phyloP scores from a whole-genome alignment of 2,329 filamentous ascomycete genomes.

The Westerdykella ornata region DNA sequence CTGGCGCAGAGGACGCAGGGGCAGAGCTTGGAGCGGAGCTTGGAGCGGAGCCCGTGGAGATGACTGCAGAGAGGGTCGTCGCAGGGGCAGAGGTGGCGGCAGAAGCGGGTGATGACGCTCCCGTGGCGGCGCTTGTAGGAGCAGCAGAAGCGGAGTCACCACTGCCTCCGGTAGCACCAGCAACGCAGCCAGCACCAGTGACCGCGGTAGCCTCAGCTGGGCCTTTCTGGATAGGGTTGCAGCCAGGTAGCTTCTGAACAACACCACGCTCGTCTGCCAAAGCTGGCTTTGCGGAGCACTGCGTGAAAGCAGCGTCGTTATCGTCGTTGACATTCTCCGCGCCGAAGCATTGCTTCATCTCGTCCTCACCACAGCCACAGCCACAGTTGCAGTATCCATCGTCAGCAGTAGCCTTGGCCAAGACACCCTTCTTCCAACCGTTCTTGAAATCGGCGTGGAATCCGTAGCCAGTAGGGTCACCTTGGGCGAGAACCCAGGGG shows the following conservation, averaged over 20 bases:
- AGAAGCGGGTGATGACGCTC: no score
- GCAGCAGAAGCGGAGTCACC: no score
- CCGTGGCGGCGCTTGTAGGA: no score
- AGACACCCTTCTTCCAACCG: constrained; percentile 35
- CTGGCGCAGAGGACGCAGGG: no score
- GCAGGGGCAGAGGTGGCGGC: no score
- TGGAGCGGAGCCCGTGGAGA: no score
- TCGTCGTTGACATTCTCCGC: constrained; percentile 31
- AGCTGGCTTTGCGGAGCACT: constrained; percentile 19
- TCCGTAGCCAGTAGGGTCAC: constrained; percentile 34
- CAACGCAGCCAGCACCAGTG: no score
- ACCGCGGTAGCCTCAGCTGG: no score
- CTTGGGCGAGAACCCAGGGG: constrained; percentile 34
- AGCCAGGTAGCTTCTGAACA: constrained; percentile 32
- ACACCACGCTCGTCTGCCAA: constrained; percentile 11
- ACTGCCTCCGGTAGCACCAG: no score
- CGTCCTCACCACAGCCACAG: constrained; percentile 30
- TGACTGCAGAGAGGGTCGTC: no score
- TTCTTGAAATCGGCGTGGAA: constrained; percentile 35
- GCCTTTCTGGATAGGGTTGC: constrained; percentile 39
- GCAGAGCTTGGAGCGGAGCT: no score
- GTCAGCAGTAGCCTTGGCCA: constrained; percentile 30
- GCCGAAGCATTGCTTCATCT: constrained; percentile 36
- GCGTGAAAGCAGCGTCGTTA: constrained; percentile 19
- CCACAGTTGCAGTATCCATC: constrained; percentile 34